These are phyloP conservation scores for Ustilago nuda DNA, from an alignment of 1,284 basidiomycete genomes.

Conservation along the genomic window DNA sequence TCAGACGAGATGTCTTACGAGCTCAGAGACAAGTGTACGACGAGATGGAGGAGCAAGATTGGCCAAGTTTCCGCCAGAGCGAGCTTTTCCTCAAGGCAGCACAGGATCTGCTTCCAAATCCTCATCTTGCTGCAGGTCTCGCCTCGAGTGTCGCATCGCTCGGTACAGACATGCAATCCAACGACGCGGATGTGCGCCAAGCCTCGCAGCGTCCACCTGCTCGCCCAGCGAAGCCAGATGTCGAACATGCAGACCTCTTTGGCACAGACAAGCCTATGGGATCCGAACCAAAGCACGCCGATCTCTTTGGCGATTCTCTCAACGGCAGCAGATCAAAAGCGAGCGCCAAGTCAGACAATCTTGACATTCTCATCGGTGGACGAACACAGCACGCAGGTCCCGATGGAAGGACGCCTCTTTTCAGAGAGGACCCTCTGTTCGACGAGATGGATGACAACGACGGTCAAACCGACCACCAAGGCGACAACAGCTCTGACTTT, in stretches of 20 bases:
- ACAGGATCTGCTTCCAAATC: conserved; percentile 75
- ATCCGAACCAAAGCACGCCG: conserved; percentile 19
- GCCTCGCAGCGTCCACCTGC: conserved; percentile 16
- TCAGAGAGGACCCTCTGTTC: conserved; percentile 57
- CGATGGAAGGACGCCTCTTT: conserved; percentile 53
- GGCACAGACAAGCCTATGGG: conserved; percentile 38
- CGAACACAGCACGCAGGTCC: conserved; percentile 49
- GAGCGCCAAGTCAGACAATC: conserved; percentile 48
- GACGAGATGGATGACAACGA: conserved; percentile 51
- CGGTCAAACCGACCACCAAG: conserved; percentile 22
- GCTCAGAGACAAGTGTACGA: conserved; percentile 86
- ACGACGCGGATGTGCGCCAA: conserved; percentile 6
- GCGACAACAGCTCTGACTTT: conserved; percentile 39
- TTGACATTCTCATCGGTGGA: conserved; percentile 59
- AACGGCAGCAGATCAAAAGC: conserved; percentile 38
- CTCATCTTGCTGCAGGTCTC: conserved; percentile 64
- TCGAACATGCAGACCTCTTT: conserved; percentile 45
- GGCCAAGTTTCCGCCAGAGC: conserved; percentile 84
- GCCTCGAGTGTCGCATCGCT: conserved; percentile 39
- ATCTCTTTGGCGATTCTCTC: conserved; percentile 47
- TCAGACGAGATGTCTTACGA: conserved; percentile 79
- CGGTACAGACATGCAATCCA: conserved; percentile 15
- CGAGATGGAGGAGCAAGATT: conserved; percentile 87
- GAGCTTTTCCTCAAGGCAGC: conserved; percentile 90
- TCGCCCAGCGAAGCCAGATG: conserved; percentile 18